phyloP scores from a whole-genome alignment of 257 asterid genomes.

The Solanum sparsipilum region DNA sequence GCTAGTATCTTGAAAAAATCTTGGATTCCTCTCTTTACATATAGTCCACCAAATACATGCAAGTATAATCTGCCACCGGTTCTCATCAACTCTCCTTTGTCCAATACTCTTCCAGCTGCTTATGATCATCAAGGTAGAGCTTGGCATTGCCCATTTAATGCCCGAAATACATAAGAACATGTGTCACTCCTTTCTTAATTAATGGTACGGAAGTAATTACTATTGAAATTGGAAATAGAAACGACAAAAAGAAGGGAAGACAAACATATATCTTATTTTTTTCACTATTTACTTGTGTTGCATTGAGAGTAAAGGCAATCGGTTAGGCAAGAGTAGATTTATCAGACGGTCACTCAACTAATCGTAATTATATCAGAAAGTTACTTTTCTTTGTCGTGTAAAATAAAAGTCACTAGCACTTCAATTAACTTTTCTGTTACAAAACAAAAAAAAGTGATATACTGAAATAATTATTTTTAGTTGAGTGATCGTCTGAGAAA shows the following conservation, averaged over 20 bases:
- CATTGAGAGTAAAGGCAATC: not conserved
- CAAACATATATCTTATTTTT: not conserved
- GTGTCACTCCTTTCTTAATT: not conserved
- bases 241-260: not conserved
- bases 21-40: not conserved
- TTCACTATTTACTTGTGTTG: not conserved
- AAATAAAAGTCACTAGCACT: not conserved
- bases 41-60: not conserved
- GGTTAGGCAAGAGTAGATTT: not conserved
- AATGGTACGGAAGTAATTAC: not conserved
- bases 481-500: not conserved
- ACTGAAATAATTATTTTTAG: not conserved
- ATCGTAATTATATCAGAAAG: not conserved
- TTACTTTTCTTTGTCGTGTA: not conserved
- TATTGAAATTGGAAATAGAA: not conserved
- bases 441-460: not conserved
- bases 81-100: not conserved
- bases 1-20: not conserved
- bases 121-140: not conserved
- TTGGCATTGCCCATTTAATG: not conserved
- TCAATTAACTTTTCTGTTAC: not conserved
- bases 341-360: not conserved
- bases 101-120: not conserved
- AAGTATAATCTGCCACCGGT: not conserved
- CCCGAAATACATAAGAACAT: not conserved